A percentile compares a stretch with the other conserved stretches of the same genome.
phyloP scores from a whole-genome alignment of 257 asterid species.

The Linaria vulgaris region DNA sequence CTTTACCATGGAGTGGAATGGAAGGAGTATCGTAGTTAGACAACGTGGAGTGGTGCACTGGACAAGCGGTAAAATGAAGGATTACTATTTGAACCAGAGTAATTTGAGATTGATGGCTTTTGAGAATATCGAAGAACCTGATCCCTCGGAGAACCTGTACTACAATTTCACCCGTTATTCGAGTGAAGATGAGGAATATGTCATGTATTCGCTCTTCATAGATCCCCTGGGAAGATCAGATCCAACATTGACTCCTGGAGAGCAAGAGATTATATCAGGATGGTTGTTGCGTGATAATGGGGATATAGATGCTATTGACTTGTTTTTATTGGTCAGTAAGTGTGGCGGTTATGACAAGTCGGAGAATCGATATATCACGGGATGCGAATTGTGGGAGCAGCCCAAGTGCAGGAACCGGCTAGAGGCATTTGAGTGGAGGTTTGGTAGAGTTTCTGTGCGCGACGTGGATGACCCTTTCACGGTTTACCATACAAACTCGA shows the following conservation, averaged over 20 bases:
- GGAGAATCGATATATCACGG: not conserved
- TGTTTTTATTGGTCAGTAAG: not conserved
- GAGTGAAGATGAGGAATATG: constrained; percentile 22
- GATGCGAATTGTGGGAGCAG: constrained; percentile 34
- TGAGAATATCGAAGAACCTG: constrained; percentile 21
- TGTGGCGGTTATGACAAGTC: constrained; percentile 28
- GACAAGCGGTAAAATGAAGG: constrained; percentile 38
- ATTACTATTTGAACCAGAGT: not conserved
- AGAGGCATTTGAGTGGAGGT: constrained; percentile 18
- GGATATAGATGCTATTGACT: constrained; percentile 11
- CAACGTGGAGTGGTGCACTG: constrained; percentile 33
- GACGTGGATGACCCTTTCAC: not conserved
- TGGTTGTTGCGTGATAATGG: constrained; percentile 27
- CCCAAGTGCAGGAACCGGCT: constrained; percentile 28
- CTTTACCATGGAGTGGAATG: constrained; percentile 45
- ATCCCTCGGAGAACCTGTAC: not conserved
- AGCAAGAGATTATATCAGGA: constrained; percentile 17
- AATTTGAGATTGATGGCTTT: not conserved
- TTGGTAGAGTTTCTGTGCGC: constrained; percentile 26
- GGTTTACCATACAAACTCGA: constrained; percentile 11
- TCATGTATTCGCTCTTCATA: constrained; percentile 20
- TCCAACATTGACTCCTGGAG: constrained; percentile 9
- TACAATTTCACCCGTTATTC: constrained; percentile 25
- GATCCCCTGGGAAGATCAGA: no score
- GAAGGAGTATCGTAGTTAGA: constrained; percentile 29